These are phyloP conservation scores for Alloteropsis semialata DNA, from an alignment of 176 grass and related monocot genomes.

Conservation along the genomic window DNA sequence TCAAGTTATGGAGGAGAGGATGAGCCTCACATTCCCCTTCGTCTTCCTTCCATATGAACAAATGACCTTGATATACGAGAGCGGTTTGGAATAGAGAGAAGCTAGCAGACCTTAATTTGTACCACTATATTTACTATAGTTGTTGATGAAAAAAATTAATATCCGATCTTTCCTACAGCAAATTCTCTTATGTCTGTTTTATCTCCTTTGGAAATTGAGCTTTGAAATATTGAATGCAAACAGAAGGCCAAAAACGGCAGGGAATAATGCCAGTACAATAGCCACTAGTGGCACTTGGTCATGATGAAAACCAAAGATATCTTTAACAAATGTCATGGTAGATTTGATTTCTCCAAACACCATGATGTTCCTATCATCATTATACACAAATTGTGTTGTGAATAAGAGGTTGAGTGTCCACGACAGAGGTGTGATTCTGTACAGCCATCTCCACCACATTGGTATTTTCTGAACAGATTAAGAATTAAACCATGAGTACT, in stretches of 20 bases:
- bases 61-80: too few species aligned
- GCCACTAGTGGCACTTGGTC: slow-evolving; percentile 37
- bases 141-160: too few species aligned
- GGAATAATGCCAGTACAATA: slow-evolving; percentile 36
- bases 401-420: slow-evolving; percentile 59
- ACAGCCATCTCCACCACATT: slow-evolving; percentile 90
- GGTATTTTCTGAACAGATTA: too few species aligned
- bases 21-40: too few species aligned
- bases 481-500: too few species aligned
- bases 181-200: too few species aligned
- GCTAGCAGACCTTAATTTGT: too few species aligned
- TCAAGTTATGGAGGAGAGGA: too few species aligned
- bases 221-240: slow-evolving; percentile 57
- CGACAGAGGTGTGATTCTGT: slow-evolving; percentile 43
- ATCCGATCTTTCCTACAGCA: too few species aligned
- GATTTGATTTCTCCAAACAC: slow-evolving; percentile 37
- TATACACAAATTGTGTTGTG: slow-evolving; percentile 56
- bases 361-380: not conserved
- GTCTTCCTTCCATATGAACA: too few species aligned
- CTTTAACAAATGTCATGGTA: slow-evolving; percentile 46
- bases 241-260: slow-evolving; percentile 40
- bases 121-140: too few species aligned
- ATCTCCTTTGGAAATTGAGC: slow-evolving; percentile 68
- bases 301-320: slow-evolving; percentile 60
- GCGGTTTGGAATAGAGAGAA: too few species aligned